Base-by-base conservation (phyloP, 2,329 filamentous ascomycete species). In the Penicillium italicum region DNA sequence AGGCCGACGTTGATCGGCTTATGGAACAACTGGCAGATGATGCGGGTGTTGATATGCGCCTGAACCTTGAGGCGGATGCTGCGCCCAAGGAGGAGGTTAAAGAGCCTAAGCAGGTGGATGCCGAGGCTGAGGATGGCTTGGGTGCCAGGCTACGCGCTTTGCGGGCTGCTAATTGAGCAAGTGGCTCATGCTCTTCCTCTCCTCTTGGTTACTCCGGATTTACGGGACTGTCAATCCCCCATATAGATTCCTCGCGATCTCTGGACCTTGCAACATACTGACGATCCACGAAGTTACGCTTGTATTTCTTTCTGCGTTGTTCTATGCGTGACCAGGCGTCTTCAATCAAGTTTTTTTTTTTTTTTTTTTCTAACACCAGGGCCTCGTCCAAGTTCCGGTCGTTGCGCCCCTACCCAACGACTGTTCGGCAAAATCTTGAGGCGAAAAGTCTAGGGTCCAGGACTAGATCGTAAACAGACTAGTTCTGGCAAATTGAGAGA, bases 1-100 rank as follows among this genome's bases (percentile, higher is more conserved):
- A 74, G 55, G 57, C 68, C 1, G 74, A 77, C 43, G 74, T 76
- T 45, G 74, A 77, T 60, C 69, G 68, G 40, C 58, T 77, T 58
- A 76, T 77, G 74, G 73, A 76, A 59, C 72, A 76, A 59, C 63
- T 77, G 61, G 74, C 74, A 9, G 74, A 77, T 63, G 71, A 76
- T 62, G 74, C 74, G 8, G 74, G 74, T 7, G 72, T 77, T 31
- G 74, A 77, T 63, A 63, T 76, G 69, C 67, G 74, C 31, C 56
- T 72, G 63, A 69, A 72, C 38, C 54, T 77, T 28, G 74, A 75
- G 55, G 71, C 71, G 41, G 71, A 72, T 61, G 58, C 66, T 22
- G 74, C 69, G 2, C 75, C 76, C 0, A 72, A 71, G 48, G 69
- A 74, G 49, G 75, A 78, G 33, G 73, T 74, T 5, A 73, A 71